Base-by-base conservation (phyloP, 768 basidiomycete genomes). In the Lactarius hengduanensis region DNA sequence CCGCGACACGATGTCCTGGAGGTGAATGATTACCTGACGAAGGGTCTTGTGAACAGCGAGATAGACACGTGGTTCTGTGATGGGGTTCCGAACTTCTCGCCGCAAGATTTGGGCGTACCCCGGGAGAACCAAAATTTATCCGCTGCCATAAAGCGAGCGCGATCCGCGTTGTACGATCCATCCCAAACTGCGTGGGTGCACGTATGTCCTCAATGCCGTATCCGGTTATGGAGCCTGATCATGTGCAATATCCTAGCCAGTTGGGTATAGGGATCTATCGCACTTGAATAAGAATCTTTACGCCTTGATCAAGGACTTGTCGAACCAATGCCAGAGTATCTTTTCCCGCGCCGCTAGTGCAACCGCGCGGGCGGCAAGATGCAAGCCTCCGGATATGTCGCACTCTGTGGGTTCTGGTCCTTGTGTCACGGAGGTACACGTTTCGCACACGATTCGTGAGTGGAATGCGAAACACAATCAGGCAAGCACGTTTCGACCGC, bases 11-110 rank as follows among this genome's bases (percentile, higher is more conserved):
- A 94, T 75, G 81, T 88, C 67, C 79, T 92, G 60, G 89, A 92
- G 80, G 91, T 90, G 60, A 90, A 91, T 74, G 84, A 86, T 70
- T 94, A 94, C 75, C 80, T 94, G 72, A 85, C 84, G 71, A 84
- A 84, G 53, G 90, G 91, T 57, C 81, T 94, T 54, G 79, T 82
- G 61, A 78, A 80, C 61, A 92, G 89, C 75, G 77, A 81, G 59
- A 84, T 94, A 76, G 91, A 93, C 78, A 82, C 81, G 69, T 94
- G 91, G 90, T 94, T 94, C 75, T 81, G 81, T 74, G 90, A 89
- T 22, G 83, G 85, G 59, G 74, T 80, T 34, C 85, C 87, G 28
- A 74, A 74, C 56, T 86, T 88, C 73, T 77, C 78, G 18, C 77
- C 81, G 30, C 74, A 74, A 67, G 83, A 86, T 71, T 71, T 87